These are phyloP conservation scores for Corylus heterophylla DNA, from an alignment of 306 rosid genomes.

Conservation along the genomic window DNA sequence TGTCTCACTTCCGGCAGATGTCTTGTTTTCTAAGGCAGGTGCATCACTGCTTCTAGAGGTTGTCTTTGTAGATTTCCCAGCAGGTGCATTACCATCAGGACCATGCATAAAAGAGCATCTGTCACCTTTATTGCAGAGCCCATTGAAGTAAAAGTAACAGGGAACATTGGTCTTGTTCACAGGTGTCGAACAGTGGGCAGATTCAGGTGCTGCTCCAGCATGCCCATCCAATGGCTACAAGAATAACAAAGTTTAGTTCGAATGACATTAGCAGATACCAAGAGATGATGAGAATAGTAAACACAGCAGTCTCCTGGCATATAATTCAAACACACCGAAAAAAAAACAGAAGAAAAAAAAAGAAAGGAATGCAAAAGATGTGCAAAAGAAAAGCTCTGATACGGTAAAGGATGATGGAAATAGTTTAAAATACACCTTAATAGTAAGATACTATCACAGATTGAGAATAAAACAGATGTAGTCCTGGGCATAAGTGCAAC, in stretches of 20 bases:
- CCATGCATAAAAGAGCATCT: constrained; percentile 72
- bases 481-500: background rate
- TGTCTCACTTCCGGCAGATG: constrained; percentile 36
- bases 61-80: constrained; percentile 48
- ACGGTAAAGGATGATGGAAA: background rate
- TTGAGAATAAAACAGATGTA: background rate
- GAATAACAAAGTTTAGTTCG: constrained; percentile 29
- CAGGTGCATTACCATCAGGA: constrained; percentile 31
- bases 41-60: constrained; percentile 39
- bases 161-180: constrained; percentile 64
- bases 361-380: background rate
- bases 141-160: constrained; percentile 73
- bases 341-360: background rate
- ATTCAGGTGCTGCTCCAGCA: constrained; percentile 54
- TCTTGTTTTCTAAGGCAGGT: constrained; percentile 41
- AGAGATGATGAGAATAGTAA: constrained; percentile 18
- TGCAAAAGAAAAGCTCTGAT: background rate
- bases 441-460: background rate
- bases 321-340: background rate
- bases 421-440: background rate
- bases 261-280: constrained; percentile 17
- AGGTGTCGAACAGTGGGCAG: constrained; percentile 48
- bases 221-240: constrained; percentile 73
- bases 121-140: constrained; percentile 83
- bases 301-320: constrained; percentile 3